Conservation (phyloP, 176 grass and related monocot genomes). For the Calamus simplicifolius region DNA sequence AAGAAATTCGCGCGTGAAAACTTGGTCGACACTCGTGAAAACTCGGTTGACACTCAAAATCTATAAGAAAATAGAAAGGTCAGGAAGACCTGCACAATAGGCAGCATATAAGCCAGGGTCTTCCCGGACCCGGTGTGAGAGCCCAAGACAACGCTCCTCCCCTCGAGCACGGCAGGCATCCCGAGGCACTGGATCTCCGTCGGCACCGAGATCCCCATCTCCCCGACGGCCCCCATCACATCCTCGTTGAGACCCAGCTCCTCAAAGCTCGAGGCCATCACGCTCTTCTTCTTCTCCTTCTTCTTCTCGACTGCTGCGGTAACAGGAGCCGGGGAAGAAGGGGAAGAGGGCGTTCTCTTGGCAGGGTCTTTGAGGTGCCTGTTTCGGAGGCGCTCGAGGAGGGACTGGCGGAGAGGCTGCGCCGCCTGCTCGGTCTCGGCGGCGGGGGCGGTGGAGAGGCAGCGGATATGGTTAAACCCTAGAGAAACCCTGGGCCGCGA, state of each 20-base stretch:
- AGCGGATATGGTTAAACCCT: slow-evolving; percentile 30
- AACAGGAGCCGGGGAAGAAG: background rate
- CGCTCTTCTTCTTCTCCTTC: slow-evolving; percentile 26
- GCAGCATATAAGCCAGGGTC: slow-evolving; percentile 87
- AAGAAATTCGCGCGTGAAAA: no score
- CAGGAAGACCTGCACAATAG: slow-evolving; percentile 65
- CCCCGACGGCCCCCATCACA: slow-evolving; percentile 48
- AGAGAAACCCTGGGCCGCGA: slow-evolving; percentile 29
- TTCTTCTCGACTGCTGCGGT: slow-evolving; percentile 20
- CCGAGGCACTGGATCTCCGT: slow-evolving; percentile 90
- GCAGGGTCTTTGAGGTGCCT: slow-evolving; percentile 70
- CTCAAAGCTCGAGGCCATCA: slow-evolving; percentile 42
- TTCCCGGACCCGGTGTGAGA: slow-evolving; percentile 97
- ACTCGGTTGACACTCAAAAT: no score
- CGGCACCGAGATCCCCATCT: slow-evolving; percentile 68
- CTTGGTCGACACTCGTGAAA: no score
- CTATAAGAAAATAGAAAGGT: no score
- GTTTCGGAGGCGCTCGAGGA: slow-evolving; percentile 74
- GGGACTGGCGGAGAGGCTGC: slow-evolving; percentile 46
- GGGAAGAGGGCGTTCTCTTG: background rate
- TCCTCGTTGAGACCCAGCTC: slow-evolving; percentile 60
- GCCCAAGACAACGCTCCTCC: slow-evolving; percentile 71
- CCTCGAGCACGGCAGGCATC: slow-evolving; percentile 55
- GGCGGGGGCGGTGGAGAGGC: slow-evolving; percentile 34
- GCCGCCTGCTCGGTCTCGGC: slow-evolving; percentile 6